phyloP scores from a whole-genome alignment of 495 filamentous ascomycete species.

The Aspergillus baeticus region DNA sequence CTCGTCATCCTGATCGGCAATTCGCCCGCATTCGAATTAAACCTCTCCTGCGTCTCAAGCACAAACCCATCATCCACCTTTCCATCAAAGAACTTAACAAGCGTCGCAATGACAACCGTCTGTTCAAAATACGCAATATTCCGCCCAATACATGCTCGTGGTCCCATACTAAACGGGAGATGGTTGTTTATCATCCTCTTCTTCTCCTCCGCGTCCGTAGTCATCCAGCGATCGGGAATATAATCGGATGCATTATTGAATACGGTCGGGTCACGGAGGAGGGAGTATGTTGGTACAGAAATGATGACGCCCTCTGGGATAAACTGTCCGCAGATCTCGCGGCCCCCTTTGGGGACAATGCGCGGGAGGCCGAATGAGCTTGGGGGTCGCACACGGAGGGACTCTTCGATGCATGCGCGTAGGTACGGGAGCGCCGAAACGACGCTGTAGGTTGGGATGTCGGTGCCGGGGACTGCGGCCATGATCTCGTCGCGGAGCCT shows the following conservation, averaged over 20 bases:
- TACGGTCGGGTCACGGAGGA: background rate
- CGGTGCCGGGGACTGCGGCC: background rate
- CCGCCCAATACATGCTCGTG: slow-evolving; percentile 1
- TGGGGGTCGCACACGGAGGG: background rate
- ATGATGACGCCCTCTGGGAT: background rate
- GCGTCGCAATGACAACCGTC: background rate
- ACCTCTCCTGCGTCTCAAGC: no score
- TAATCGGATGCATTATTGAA: background rate
- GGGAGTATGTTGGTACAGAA: slow-evolving; percentile 6
- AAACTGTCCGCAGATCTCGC: background rate
- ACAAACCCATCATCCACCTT: no score
- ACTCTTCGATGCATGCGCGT: slow-evolving; percentile 2
- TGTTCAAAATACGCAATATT: background rate
- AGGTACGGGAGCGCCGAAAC: background rate
- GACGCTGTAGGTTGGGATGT: background rate
- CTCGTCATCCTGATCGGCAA: background rate
- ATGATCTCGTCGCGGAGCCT: background rate
- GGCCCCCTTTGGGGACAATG: slow-evolving; percentile 1
- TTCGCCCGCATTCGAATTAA: no score
- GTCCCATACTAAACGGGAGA: background rate
- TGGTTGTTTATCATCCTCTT: background rate
- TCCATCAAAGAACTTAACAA: background rate
- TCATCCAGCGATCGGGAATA: background rate
- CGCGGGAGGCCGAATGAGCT: background rate
- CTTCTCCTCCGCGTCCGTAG: background rate